phyloP scores from a whole-genome alignment of 139 green algal species.

The Tetraselmis chui region DNA sequence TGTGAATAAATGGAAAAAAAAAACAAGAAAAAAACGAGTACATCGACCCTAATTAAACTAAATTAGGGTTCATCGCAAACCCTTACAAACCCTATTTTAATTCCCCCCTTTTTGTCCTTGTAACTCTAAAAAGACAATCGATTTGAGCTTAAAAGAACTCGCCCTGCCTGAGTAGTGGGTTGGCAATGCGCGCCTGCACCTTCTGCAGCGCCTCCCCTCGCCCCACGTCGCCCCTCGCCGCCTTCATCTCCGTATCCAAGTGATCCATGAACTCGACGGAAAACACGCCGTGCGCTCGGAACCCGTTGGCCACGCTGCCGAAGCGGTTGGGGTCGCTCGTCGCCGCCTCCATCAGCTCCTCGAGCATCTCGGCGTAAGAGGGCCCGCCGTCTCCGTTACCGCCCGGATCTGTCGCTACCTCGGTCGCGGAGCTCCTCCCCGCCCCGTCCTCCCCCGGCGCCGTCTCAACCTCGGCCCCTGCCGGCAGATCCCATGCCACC shows the following conservation, averaged over 20 bases:
- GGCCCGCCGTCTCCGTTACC: not conserved
- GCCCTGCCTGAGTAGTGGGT: not conserved
- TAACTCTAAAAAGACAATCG: too few species aligned
- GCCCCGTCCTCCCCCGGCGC: not conserved
- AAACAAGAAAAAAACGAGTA: too few species aligned
- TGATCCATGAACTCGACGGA: not conserved
- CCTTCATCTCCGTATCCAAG: not conserved
- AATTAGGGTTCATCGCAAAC: too few species aligned
- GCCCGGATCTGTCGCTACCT: not conserved
- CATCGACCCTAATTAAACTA: too few species aligned
- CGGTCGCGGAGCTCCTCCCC: too few species aligned
- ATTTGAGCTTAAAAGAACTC: not conserved
- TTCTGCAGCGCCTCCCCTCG: not conserved
- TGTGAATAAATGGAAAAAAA: too few species aligned
- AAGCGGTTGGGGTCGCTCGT: not conserved
- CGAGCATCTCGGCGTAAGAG: not conserved
- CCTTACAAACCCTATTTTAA: too few species aligned
- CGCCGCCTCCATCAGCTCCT: not conserved
- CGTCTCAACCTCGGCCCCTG: not conserved
- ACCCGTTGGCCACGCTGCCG: not conserved
- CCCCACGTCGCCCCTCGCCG: not conserved
- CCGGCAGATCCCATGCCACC: not conserved
- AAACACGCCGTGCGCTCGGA: not conserved
- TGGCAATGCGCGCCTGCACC: not conserved
- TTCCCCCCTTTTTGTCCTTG: too few species aligned